Evolutionary conservation across 805 yeast genomes (phyloP).

Genomic region (Kuraishia ogatae): DNA sequence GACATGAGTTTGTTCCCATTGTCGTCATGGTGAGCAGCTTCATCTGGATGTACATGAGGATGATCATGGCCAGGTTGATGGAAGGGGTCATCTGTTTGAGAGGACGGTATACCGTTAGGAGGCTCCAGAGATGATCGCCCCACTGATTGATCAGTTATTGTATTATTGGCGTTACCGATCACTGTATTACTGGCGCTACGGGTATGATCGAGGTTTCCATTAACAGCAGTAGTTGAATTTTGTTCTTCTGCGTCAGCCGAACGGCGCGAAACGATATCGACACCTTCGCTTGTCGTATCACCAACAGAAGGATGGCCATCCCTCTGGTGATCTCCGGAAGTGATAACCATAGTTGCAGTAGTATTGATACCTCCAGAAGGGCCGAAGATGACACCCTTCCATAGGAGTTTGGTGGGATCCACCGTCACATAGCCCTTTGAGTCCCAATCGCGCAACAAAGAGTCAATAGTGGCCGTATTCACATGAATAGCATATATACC

Average conservation of each 20-base stretch:
- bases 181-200: too few species aligned
- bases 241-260: too few species aligned
- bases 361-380: slow-evolving; percentile 81
- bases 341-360: slow-evolving; percentile 33
- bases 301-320: too few species aligned
- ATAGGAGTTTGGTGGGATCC: slow-evolving; percentile 36
- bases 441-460: neutral
- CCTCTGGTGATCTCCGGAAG: slow-evolving; percentile 8
- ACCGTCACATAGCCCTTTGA: slow-evolving; percentile 40
- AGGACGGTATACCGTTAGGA: neutral
- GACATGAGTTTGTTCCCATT: slow-evolving; percentile 25
- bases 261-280: too few species aligned
- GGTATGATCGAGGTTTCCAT: too few species aligned
- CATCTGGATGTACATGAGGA: slow-evolving; percentile 1
- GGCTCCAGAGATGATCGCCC: too few species aligned
- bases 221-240: too few species aligned
- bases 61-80: neutral
- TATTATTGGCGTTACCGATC: too few species aligned
- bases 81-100: neutral
- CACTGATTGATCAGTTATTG: too few species aligned
- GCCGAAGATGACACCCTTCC: slow-evolving; percentile 82
- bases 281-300: too few species aligned
- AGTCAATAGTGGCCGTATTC: slow-evolving; percentile 34
- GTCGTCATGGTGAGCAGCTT: slow-evolving; percentile 12
- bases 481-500: slow-evolving; percentile 45